Percentiles rank a stretch among this genome's conserved stretches.
phyloP scores from a whole-genome alignment of 169 alveolate species.

The Cryptosporidium tyzzeri region DNA sequence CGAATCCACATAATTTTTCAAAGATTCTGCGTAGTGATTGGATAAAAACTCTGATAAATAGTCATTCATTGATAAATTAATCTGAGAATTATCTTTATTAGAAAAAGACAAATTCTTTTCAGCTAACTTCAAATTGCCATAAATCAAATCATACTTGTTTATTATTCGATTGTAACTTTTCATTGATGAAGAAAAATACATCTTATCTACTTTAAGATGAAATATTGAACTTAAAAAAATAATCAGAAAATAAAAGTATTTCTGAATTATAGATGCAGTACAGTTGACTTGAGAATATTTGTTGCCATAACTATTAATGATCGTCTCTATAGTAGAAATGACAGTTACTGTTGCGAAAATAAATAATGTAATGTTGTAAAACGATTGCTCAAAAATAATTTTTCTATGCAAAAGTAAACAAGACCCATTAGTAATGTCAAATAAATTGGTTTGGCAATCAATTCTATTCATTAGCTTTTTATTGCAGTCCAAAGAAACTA shows the following conservation, averaged over 20 bases:
- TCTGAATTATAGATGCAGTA: background rate
- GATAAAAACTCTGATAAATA: slow-evolving; percentile 21
- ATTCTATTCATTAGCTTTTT: background rate
- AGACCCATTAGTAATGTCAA: slow-evolving; percentile 9
- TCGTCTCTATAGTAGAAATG: background rate
- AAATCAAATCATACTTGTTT: slow-evolving; percentile 1
- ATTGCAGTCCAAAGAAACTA: slow-evolving; percentile 23
- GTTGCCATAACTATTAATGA: background rate
- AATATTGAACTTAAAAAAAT: background rate
- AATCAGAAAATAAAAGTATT: background rate
- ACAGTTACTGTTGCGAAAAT: background rate
- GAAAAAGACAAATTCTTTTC: background rate
- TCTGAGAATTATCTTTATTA: background rate
- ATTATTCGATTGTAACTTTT: background rate
- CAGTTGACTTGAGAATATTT: background rate
- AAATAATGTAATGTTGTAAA: slow-evolving; percentile 18
- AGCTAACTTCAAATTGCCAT: background rate
- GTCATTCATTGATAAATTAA: background rate
- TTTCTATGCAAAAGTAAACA: slow-evolving; percentile 8
- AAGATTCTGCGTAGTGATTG: background rate
- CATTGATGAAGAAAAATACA: background rate
- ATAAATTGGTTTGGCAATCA: background rate
- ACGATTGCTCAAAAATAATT: slow-evolving; percentile 13
- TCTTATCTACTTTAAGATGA: slow-evolving; percentile 18
- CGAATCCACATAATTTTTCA: slow-evolving; percentile 15